Conservation (phyloP, 371 early-diverging fungal genomes). For the Fennellomyces sp. region DNA sequence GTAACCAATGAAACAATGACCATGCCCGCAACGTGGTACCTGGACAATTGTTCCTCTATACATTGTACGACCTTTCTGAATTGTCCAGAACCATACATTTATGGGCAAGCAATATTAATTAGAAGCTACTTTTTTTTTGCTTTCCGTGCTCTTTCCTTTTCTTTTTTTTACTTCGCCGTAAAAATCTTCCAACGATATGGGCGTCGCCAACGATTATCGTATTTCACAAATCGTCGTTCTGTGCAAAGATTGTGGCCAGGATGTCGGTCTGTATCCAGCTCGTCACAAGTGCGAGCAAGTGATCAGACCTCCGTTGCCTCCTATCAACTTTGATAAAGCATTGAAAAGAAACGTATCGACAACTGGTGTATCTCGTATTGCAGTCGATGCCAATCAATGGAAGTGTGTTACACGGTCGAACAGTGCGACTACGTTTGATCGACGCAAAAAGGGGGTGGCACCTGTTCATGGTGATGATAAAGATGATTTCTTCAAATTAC, state of each 20-base stretch:
- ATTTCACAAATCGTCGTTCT: conserved; percentile 64
- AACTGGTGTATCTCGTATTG: neutral
- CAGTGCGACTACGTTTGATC: neutral
- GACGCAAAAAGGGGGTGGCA: neutral
- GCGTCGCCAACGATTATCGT: conserved; percentile 60
- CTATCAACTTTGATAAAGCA: conserved; percentile 8
- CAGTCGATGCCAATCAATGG: conserved; percentile 1
- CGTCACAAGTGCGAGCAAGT: conserved; percentile 60
- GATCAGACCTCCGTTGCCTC: conserved; percentile 44
- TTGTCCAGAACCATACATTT: neutral
- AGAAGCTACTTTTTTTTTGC: too few relatives aligned
- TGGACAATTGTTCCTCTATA: neutral
- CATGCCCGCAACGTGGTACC: neutral
- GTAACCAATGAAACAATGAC: neutral
- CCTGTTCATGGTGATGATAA: neutral
- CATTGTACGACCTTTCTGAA: neutral
- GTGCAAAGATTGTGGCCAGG: conserved; percentile 72
- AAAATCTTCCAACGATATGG: conserved; percentile 27
- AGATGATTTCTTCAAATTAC: neutral
- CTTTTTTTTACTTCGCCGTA: conserved; percentile 2
- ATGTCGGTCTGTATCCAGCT: conserved; percentile 71
- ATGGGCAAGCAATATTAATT: neutral
- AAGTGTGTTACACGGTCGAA: conserved; percentile 1
- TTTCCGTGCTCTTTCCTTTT: neutral
- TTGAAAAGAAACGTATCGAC: neutral